Evolutionary conservation across 768 basidiomycete species (phyloP), one percentile per base, ranked within the genome.

Genomic region (Pleurotus eryngii): DNA sequence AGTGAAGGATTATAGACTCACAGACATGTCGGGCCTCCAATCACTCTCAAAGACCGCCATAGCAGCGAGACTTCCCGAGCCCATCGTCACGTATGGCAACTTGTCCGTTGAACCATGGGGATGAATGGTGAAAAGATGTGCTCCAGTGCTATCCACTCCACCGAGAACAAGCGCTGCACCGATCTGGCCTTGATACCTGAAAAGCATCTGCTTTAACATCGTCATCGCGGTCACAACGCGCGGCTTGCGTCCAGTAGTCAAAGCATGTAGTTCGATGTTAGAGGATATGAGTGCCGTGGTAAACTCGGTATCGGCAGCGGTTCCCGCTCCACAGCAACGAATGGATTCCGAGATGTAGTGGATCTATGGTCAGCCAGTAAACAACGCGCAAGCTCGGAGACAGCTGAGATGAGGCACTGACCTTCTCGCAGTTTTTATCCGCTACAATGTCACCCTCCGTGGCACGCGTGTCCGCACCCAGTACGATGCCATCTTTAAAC

Each of bases 401-500:
- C 24, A 24, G 30, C 11, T 11, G 18, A 46, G 57, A 14, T 47
- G 20, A 42, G 15, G 30, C 6, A 63, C 75, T 47, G 56, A 95
- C 96, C 89, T 99, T 99, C 78, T 98, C 97, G 73, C 97, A 99
- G 75, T 99, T 99, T 84, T 99, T 98, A 78, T 98, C 96, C 0
- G 93, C 93, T 24, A 99, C 92, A 62, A 98, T 98, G 20, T 84
- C 82, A 1, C 96, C 97, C 59, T 87, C 92, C 0, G 97, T 98
- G 3, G 97, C 95, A 64, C 96, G 81, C 1, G 97, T 99, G 72
- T 98, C 97, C 12, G 97, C 97, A 46, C 96, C 97, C 4, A 99
- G 82, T 15, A 96, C 83, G 63, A 99, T 87, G 4, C 97, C 97
- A 67, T 92, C 92, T 63, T 86, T 87, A 73, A 90, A 98, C 56